Base-by-base conservation (phyloP, 169 alveolate genomes). In the Theileria orientalis region DNA sequence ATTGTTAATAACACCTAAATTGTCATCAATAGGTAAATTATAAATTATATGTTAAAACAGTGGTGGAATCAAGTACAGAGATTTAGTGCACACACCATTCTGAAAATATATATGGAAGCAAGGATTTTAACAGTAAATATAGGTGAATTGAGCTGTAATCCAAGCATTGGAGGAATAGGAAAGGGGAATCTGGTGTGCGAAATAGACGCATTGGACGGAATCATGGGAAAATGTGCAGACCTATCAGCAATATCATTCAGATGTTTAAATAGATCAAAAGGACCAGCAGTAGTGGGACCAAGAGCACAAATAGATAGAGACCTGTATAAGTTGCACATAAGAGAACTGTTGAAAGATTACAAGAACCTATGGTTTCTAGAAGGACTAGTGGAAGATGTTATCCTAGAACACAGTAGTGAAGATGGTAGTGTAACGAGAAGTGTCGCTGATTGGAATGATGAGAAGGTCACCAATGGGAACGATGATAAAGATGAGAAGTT, bases 111-210 rank as follows among this genome's bases (percentile, higher is more conserved):
- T 27, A 23, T 1, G 21, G 21, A 0, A 56, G 2, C 33, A 56
- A 56, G 0, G 1, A 23, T 7, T 27, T n/a, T 23, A 56, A 56
- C 21, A 29, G 2, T 1, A 2, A n/a, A 29, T 1, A 13, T 60
- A 79, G 95, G 95, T 1, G 93, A 87, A 71, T 63, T 92, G 90
- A 84, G 94, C 7, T 92, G 95, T 70, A 85, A 93, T 60, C 98
- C 98, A 25, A 92, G 97, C 30, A 92, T 95, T 11, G 98, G 98
- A 33, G 98, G 98, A 14, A 92, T 94, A 27, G 98, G 98, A 1
- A 94, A 94, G 87, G 98, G 98, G 2, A 94, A 92, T 49, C 68
- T 95, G 29, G 94, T 95, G 16, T 83, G 95, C 69, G 98, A 95
- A 83, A 89, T 94, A 8, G 98, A 95, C 74, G 98, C 98, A 1